Evolutionary conservation across 768 basidiomycete species (phyloP).

Genomic region (Mycena galopus): DNA sequence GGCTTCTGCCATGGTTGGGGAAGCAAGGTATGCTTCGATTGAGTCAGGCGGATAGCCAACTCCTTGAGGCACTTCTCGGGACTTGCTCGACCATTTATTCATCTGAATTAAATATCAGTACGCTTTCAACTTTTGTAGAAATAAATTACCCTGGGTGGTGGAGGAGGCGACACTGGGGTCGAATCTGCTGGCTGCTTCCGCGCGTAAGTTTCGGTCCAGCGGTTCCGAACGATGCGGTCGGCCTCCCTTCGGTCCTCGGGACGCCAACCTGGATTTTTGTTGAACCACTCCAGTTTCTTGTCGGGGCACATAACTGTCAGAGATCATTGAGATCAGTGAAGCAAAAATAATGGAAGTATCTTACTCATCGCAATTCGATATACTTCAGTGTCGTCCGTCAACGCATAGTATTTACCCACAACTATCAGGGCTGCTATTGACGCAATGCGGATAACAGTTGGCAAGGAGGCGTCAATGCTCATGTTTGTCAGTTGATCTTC

Average conservation of each 20-base stretch:
- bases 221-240: slow-evolving; percentile 17
- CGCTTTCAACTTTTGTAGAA: too few relatives aligned
- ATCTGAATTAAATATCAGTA: too few relatives aligned
- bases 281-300: slow-evolving; percentile 39
- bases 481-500: slow-evolving; percentile 24
- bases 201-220: background rate
- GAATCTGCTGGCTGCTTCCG: too few relatives aligned
- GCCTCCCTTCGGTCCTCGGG: background rate
- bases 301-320: slow-evolving; percentile 44
- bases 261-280: slow-evolving; percentile 20
- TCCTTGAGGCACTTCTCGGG: too few relatives aligned
- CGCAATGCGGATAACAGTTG: slow-evolving; percentile 22
- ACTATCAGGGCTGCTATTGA: slow-evolving; percentile 15
- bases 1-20: background rate
- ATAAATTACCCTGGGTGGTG: too few relatives aligned
- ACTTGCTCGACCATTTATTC: too few relatives aligned
- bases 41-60: background rate
- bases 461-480: slow-evolving; percentile 23
- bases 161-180: too few relatives aligned
- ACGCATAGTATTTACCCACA: background rate
- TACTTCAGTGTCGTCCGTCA: background rate
- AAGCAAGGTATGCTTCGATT: background rate
- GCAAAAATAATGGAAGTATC: background rate
- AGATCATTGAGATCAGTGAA: background rate
- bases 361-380: background rate